Evolutionary conservation across 371 early-diverging fungal species (phyloP).

Genomic region (Spraguea lophii): DNA sequence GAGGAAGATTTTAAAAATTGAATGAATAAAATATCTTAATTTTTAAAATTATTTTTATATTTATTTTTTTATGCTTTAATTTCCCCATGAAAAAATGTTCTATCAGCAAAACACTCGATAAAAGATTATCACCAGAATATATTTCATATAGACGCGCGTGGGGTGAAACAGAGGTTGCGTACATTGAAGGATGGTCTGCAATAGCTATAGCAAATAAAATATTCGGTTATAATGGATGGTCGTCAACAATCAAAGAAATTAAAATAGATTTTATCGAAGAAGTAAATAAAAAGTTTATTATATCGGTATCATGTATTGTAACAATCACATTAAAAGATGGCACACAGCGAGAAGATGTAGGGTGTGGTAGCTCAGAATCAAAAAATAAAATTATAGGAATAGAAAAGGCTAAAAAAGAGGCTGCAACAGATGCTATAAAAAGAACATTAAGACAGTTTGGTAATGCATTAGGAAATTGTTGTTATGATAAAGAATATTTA

Average conservation of each 20-base stretch:
- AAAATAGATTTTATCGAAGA: slow-evolving; percentile 57
- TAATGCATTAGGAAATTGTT: slow-evolving; percentile 71
- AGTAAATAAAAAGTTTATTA: slow-evolving; percentile 47
- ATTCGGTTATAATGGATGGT: slow-evolving; percentile 94
- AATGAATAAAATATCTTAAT: no score
- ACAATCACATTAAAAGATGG: slow-evolving; percentile 75
- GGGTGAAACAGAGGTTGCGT: slow-evolving; percentile 50
- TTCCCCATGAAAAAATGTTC: no score
- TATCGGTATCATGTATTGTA: slow-evolving; percentile 62
- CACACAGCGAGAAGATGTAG: slow-evolving; percentile 69
- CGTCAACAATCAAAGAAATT: slow-evolving; percentile 54
- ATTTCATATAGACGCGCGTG: slow-evolving; percentile 44
- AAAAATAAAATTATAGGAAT: slow-evolving; percentile 58
- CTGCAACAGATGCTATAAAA: slow-evolving; percentile 80
- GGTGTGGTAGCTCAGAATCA: slow-evolving; percentile 65
- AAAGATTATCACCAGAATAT: slow-evolving; percentile 52
- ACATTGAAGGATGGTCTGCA: slow-evolving; percentile 70
- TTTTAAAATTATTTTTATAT: no score
- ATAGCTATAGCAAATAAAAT: slow-evolving; percentile 76
- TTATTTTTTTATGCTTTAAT: no score
- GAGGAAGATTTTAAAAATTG: slow-evolving; percentile 32
- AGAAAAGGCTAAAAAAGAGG: slow-evolving; percentile 83
- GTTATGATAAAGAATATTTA: slow-evolving; percentile 68
- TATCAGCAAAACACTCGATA: slow-evolving; percentile 25
- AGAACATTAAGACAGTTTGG: slow-evolving; percentile 75